phyloP scores from a whole-genome alignment of 345 rosid species.

The Noccaea caerulescens region DNA sequence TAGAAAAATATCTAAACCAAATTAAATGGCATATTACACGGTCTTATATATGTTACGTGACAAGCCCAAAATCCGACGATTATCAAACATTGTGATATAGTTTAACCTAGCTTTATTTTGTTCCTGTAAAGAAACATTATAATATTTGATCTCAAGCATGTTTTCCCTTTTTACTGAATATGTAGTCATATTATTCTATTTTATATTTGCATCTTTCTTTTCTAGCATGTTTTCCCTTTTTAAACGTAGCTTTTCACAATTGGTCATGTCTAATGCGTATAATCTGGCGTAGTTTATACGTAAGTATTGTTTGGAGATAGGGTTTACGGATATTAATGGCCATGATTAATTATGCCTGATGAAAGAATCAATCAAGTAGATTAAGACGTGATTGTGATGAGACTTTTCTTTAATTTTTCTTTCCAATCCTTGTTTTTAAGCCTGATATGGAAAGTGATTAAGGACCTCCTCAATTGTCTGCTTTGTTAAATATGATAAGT shows the following conservation, averaged over 20 bases:
- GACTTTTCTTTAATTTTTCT: conserved; percentile 43
- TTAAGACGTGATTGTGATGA: conserved; percentile 40
- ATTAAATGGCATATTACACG: conserved; percentile 24
- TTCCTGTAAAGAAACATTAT: neutral
- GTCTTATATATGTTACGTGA: conserved; percentile 29
- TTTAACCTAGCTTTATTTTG: neutral
- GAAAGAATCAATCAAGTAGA: conserved; percentile 36
- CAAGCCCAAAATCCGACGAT: conserved; percentile 26
- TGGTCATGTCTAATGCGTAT: conserved; percentile 2
- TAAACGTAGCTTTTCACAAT: neutral
- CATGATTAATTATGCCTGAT: conserved; percentile 36
- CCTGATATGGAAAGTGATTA: conserved; percentile 41
- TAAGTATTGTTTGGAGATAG: conserved; percentile 25
- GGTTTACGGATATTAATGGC: conserved; percentile 31
- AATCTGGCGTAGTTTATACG: conserved; percentile 19
- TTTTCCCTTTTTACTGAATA: neutral
- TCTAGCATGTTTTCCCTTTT: too few relatives aligned
- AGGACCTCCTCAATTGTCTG: conserved; percentile 43
- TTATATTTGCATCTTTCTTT: neutral
- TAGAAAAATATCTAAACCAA: conserved; percentile 18
- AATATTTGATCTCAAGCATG: neutral
- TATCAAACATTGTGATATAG: conserved; percentile 21
- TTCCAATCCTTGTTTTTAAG: conserved; percentile 34
- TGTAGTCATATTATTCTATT: neutral
- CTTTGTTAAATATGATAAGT: conserved; percentile 41